These are phyloP conservation scores for Saccharum hybrid DNA, from an alignment of 202 grass and related monocot species.

Conservation along the genomic window DNA sequence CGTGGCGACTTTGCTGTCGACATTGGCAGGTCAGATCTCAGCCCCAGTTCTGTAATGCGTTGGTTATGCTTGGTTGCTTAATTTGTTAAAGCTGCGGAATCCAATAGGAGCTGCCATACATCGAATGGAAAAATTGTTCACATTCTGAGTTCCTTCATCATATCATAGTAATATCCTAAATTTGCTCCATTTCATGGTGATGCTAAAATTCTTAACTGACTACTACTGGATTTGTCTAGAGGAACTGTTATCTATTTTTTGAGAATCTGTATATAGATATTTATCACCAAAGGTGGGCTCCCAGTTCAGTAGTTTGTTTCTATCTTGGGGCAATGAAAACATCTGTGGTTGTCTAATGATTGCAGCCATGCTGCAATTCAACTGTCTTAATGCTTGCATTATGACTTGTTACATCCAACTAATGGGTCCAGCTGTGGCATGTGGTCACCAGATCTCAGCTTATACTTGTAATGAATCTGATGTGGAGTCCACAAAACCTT, in stretches of 20 bases:
- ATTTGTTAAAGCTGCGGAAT: not conserved
- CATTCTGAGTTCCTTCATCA: not conserved
- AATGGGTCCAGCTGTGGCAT: not conserved
- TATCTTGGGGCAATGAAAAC: not conserved
- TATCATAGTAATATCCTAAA: not conserved
- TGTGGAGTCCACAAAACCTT: not conserved
- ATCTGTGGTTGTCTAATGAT: conserved; percentile 11
- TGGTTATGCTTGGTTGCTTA: not conserved
- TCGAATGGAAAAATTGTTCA: not conserved
- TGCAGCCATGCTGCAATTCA: not conserved
- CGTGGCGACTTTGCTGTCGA: conserved; percentile 90
- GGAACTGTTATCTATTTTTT: not conserved
- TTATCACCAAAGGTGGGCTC: not conserved
- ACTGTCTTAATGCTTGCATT: not conserved
- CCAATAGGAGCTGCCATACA: not conserved
- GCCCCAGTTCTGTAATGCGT: not conserved
- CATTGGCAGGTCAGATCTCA: conserved; percentile 75
- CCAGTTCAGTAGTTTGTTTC: not conserved
- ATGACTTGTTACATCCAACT: not conserved
- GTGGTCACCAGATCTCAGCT: not conserved
- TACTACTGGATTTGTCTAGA: not conserved
- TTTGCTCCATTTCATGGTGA: not conserved
- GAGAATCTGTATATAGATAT: not conserved
- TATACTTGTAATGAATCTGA: conserved; percentile 10
- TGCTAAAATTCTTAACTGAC: not conserved